Evolutionary conservation across 1,284 basidiomycete species (phyloP).

Genomic region (Inonotus hispidus): DNA sequence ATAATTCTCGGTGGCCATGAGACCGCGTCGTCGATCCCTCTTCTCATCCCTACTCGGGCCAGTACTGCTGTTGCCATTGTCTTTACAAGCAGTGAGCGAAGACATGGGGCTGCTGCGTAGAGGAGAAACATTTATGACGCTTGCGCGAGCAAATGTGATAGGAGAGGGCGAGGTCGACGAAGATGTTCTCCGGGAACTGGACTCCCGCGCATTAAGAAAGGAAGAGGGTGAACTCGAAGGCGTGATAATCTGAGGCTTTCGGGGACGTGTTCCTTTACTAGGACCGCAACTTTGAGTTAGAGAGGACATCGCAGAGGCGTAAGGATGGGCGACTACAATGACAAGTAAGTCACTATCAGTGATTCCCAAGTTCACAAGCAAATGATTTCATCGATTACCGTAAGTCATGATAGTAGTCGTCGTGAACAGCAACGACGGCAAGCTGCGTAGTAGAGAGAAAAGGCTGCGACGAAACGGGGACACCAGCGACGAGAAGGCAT

Average conservation of each 20-base stretch:
- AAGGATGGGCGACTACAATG: conserved; percentile 10
- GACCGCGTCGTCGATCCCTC: conserved; percentile 7
- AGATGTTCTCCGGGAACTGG: not conserved
- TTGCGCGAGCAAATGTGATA: conserved; percentile 5
- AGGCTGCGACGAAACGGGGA: not conserved
- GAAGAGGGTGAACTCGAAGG: not conserved
- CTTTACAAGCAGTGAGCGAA: not conserved
- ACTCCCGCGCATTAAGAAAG: conserved; percentile 1
- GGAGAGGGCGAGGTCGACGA: not conserved
- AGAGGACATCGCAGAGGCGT: conserved; percentile 3
- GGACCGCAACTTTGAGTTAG: not conserved
- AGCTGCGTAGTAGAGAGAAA: not conserved
- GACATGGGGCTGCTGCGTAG: too few relatives aligned
- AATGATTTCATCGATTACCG: not conserved
- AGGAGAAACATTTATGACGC: not conserved
- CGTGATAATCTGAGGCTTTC: not conserved
- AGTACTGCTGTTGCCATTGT: not conserved
- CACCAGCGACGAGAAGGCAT: not conserved
- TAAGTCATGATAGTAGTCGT: not conserved
- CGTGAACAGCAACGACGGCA: not conserved
- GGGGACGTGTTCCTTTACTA: not conserved
- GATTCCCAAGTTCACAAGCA: too few relatives aligned
- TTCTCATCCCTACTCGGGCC: not conserved
- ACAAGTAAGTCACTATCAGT: not conserved
- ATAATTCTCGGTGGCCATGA: not conserved